phyloP scores from a whole-genome alignment of 352 stramenopile species.

The Globisporangium ultimum region DNA sequence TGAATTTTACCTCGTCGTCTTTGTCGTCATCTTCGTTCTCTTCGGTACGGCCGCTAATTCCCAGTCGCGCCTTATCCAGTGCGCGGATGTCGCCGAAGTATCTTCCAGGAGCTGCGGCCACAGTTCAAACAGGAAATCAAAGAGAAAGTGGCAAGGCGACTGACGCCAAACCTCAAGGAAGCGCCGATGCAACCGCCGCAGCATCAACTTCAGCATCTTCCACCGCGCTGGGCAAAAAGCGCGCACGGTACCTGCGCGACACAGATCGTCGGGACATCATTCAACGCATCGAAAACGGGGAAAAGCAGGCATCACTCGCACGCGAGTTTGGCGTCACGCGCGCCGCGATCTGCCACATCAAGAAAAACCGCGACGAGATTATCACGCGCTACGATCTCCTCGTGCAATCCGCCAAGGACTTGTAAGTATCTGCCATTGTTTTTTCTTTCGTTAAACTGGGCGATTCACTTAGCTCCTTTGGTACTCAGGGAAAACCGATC shows the following conservation, averaged over 20 bases:
- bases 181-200: not conserved
- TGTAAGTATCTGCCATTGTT: conserved; percentile 23
- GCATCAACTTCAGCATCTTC: not conserved
- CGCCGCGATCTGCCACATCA: conserved; percentile 74
- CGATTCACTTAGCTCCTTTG: not conserved
- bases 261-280: conserved; percentile 65
- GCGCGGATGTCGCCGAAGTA: not conserved
- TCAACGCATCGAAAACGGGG: conserved; percentile 56
- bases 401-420: conserved; percentile 48
- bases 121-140: too few species aligned
- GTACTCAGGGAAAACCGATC: conserved; percentile 16
- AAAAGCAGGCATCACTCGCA: conserved; percentile 59
- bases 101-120: not conserved
- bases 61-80: not conserved
- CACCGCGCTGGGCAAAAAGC: conserved; percentile 21
- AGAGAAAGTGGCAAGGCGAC: too few species aligned
- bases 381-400: conserved; percentile 61
- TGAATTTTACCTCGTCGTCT: not conserved
- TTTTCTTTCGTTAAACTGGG: not conserved
- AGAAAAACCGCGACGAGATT: conserved; percentile 74
- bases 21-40: not conserved
- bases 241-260: conserved; percentile 50
- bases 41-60: too few species aligned
- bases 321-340: conserved; percentile 68
- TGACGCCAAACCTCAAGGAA: too few species aligned